Evolutionary conservation across 176 grass and related monocot species (phyloP), one percentile per base, ranked within the genome.

Genomic region (Eremochloa ophiuroides): DNA sequence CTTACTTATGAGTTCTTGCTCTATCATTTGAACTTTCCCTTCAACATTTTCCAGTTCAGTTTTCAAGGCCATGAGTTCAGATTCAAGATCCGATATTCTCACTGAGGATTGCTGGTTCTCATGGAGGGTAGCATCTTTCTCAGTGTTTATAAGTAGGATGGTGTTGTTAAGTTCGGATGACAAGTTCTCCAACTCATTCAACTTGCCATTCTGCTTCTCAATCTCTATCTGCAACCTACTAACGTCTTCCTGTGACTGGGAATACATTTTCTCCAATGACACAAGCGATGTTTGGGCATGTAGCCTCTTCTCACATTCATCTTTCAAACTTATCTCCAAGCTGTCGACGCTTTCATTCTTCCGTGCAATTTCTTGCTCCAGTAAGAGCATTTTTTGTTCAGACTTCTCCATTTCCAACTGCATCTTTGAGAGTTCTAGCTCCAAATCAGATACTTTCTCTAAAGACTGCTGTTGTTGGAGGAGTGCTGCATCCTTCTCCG

Each of bases 181-280:
- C 67, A 73, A 60, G 25, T 74, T 78, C 73, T 83, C 88, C 67
- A 86, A 82, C 56, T 89, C 83, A 86, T 86, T 78, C 30, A 77
- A 33, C 51, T 82, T 89, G 28, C 8, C 79, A 86, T 87, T 91
- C 83, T 89, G 74, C 44, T 72, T 94, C 80, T 89, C 89, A 58
- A 91, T 82, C 71, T 94, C 86, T 67, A 58, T 38, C 60, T 85
- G 66, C 66, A 90, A 66, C 67, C 74, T 78, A 74, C 61, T 82
- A 30, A 86, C 48, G 13, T 90, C 74, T 46, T 86, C 88, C 40
- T 90, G 88, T 82, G 88, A 82, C 60, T 82, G 66, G 73, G 73
- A 82, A 77, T 90, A 86, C 66, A 83, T 73, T 61, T 61, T 78
- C 79, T 90, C 79, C 66, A 90, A 41, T 60, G 79, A 78, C 38